Evolutionary conservation across 1,139 yeast species (phyloP), one percentile per base, ranked within the genome.

Genomic region (Kodamaea suecica): DNA sequence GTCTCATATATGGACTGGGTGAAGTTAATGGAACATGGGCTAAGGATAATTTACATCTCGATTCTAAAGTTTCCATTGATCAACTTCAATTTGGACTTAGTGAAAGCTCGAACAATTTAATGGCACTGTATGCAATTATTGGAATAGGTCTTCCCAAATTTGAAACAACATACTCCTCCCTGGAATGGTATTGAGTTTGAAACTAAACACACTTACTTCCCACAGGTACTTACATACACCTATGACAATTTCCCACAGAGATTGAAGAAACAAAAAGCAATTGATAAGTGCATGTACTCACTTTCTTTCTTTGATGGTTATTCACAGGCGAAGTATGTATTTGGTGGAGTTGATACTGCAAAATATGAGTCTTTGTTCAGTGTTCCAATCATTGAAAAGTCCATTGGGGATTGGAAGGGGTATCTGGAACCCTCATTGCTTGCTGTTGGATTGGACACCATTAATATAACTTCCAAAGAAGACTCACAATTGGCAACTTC

Each of bases 281-380:
- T 55, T 32, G 35, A 41, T 24, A 52, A 46, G 38, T 34, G 27
- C n/a, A 39, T 49, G 17, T 55, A 53, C 39, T 52, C 58, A 16
- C 34, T 54, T 14, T 53, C 41, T 37, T 44, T 50, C 39, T 35
- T 47, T 36, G 16, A 42, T 10, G 25, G 34, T 8, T 41, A 41
- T 4, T 19, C 23, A 5, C 21, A 42, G n/a, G 61, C 61, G 2
- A 33, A 49, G 3, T 30, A 56, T 13, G 40, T 59, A 11, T 59
- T 60, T 38, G 66, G 65, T 8, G 66, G 61, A 16, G 43, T 53
- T 29, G 66, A 60, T 35, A 44, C 44, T 8, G 59, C 53, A 14
- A 59, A 59, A 42, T 57, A 50, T 33, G 32, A 39, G 10, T 33
- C 36, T 2, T 56, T 58, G 40, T 31, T 42, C 7, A 33, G 31